Percentiles rank a stretch among this genome's conserved stretches.
Evolutionary conservation across 2,329 filamentous ascomycete genomes (phyloP).

Genomic region (Neonectria ditissima): DNA sequence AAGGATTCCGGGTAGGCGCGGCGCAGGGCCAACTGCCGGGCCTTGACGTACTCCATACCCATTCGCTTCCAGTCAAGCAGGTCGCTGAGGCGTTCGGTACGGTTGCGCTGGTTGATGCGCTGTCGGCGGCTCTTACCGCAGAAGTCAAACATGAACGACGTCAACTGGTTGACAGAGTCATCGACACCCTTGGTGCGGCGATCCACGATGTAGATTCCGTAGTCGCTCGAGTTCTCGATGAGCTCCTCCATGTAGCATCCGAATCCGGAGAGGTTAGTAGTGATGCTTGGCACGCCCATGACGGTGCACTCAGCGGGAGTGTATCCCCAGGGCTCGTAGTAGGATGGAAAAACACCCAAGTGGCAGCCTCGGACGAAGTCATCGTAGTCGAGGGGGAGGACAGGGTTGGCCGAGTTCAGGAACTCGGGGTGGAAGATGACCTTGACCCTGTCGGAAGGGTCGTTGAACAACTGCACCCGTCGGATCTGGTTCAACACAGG

Average conservation of each 20-base stretch:
- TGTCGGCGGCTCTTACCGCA: slow-evolving; percentile 92
- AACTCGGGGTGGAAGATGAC: slow-evolving; percentile 98
- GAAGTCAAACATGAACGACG: slow-evolving; percentile 90
- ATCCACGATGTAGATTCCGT: slow-evolving; percentile 99
- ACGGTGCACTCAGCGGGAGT: slow-evolving; percentile 98
- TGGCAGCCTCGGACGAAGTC: slow-evolving; percentile 98
- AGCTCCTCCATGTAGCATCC: slow-evolving; percentile 99
- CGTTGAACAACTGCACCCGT: slow-evolving; percentile 96
- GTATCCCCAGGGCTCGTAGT: slow-evolving; percentile 99
- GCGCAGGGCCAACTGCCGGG: slow-evolving; percentile 88
- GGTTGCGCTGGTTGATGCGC: slow-evolving; percentile 98
- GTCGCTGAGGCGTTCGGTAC: slow-evolving; percentile 94
- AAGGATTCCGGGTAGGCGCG: slow-evolving; percentile 93
- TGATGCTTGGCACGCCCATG: slow-evolving; percentile 98
- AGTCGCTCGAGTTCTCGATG: slow-evolving; percentile 97
- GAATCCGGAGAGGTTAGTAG: slow-evolving; percentile 96
- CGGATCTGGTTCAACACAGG: slow-evolving; percentile 96
- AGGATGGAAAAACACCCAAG: slow-evolving; percentile 94
- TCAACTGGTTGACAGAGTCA: slow-evolving; percentile 95
- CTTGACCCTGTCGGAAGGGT: slow-evolving; percentile 94
- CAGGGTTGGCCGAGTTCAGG: slow-evolving; percentile 93
- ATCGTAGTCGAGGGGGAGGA: slow-evolving; percentile 95
- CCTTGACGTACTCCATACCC: slow-evolving; percentile 99
- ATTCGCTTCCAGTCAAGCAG: slow-evolving; percentile 99
- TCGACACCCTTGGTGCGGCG: slow-evolving; percentile 95